Percentiles rank a stretch among this genome's conserved stretches.
Evolutionary conservation across 225 moss, liverwort and hornwort species (phyloP).

Genomic region (Sphagnum tenellum): DNA sequence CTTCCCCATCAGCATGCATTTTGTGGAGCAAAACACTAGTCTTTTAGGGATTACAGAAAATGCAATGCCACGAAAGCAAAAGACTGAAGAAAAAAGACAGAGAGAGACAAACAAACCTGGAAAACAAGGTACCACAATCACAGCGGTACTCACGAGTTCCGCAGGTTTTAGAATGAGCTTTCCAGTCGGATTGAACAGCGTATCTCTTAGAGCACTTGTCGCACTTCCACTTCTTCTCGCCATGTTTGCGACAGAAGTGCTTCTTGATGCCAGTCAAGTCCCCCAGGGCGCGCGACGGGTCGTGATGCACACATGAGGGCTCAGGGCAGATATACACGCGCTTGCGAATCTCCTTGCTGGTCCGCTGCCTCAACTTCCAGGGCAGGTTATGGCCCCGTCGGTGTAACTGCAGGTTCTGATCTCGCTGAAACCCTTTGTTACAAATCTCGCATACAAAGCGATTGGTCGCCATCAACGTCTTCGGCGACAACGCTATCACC

Average conservation of each 20-base stretch:
- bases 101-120: conserved; percentile 47
- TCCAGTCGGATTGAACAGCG: conserved; percentile 99
- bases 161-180: conserved; percentile 97
- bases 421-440: conserved; percentile 98
- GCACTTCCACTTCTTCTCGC: conserved; percentile 99
- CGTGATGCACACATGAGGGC: conserved; percentile 98
- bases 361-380: conserved; percentile 92
- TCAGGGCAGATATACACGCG: conserved; percentile 99
- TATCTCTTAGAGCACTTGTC: conserved; percentile 99
- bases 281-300: conserved; percentile 96
- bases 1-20: too few relatives aligned
- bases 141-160: conserved; percentile 99
- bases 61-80: background rate
- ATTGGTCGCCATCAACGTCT: conserved; percentile 97
- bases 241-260: conserved; percentile 99
- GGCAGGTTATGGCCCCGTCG: conserved; percentile 99
- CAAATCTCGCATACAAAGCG: conserved; percentile 98
- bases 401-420: conserved; percentile 97
- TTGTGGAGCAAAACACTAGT: too few relatives aligned
- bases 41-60: too few relatives aligned
- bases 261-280: conserved; percentile 99
- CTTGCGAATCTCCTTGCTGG: conserved; percentile 96
- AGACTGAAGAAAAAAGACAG: background rate
- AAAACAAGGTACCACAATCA: conserved; percentile 97
- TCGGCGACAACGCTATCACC: conserved; percentile 94